These are phyloP conservation scores for Pyricularia grisea DNA, from an alignment of 2,329 filamentous ascomycete genomes.

Conservation along the genomic window DNA sequence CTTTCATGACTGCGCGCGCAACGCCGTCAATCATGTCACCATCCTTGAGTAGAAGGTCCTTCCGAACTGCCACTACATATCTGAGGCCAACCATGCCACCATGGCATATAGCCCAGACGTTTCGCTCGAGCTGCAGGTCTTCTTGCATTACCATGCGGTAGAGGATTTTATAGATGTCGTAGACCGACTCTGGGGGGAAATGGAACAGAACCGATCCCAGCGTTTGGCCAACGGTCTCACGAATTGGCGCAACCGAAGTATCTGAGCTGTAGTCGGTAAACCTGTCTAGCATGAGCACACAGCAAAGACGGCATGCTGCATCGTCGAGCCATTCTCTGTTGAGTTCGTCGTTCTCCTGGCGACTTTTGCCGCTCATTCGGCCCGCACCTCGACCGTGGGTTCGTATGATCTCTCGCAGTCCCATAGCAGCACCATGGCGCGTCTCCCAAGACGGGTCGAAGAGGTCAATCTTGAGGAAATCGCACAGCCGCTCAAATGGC, in stretches of 20 bases:
- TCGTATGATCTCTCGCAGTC: constrained; percentile 79
- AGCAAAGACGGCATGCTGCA: constrained; percentile 87
- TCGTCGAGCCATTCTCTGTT: constrained; percentile 90
- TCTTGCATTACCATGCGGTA: constrained; percentile 88
- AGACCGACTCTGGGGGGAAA: constrained; percentile 68
- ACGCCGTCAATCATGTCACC: constrained; percentile 85
- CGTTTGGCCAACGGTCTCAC: constrained; percentile 91
- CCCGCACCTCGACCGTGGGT: constrained; percentile 89
- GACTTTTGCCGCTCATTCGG: constrained; percentile 59
- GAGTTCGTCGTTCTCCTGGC: constrained; percentile 63
- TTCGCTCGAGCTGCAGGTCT: constrained; percentile 62
- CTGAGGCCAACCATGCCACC: constrained; percentile 95
- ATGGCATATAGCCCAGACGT: constrained; percentile 91
- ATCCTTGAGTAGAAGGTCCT: constrained; percentile 80
- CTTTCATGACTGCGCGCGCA: constrained; percentile 87
- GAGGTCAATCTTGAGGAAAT: constrained; percentile 86
- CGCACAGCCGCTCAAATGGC: constrained; percentile 90
- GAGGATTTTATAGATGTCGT: constrained; percentile 74
- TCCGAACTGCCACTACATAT: constrained; percentile 91
- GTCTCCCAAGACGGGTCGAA: constrained; percentile 95
- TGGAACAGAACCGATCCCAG: constrained; percentile 83
- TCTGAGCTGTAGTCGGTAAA: constrained; percentile 98
- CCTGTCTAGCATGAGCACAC: constrained; percentile 92
- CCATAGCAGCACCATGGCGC: constrained; percentile 92
- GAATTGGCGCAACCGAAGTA: constrained; percentile 90